Base-by-base conservation (phyloP, 2,329 filamentous ascomycete genomes). In the Leptographium flavum region DNA sequence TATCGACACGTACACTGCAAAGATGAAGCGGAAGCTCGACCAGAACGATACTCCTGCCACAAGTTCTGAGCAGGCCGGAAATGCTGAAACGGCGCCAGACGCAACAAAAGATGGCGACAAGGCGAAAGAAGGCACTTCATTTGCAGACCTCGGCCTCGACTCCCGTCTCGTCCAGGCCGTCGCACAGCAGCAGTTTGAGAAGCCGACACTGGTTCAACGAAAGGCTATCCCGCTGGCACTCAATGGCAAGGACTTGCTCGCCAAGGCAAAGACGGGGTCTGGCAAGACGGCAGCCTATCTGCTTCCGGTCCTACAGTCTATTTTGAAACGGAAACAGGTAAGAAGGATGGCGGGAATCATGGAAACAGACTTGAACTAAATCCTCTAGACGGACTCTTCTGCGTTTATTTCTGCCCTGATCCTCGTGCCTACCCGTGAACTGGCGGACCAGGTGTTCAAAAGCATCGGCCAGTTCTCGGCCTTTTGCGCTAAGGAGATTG, bases 281-380 rank as follows among this genome's bases (percentile, higher is more conserved):
- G 92, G 92, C 54, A 98, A 98, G 71, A 98, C 92, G 11, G 87
- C 87, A n/a, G 90, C 92, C 42, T 96, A 96, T 60, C 69, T 94
- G 7, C 71, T 98, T 36, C 92, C 92, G 2, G 73, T 94, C n/a
- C 65, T 98, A 15, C 83, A 94, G 54, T 75, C 76, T 31, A 84
- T 94, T 50, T 66, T 98, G 46, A 84, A 82, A 58, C 76, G 77
- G 53, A 94, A 94, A 64, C 50, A 48, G 41, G 56, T 59, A 45
- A 38, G 28, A 41, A 31, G 15, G 36, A 30, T 4, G 19, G 10
- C 31, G 13, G 15, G n/a, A n/a, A n/a, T n/a, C n/a, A n/a, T n/a
- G n/a, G n/a, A n/a, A n/a, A n/a, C n/a, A n/a, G n/a, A n/a, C n/a
- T n/a, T n/a, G n/a, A n/a, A n/a, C n/a, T n/a, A n/a, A n/a, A n/a